Conservation (phyloP, 2,329 filamentous ascomycete species). For the Phoma herbarum region DNA sequence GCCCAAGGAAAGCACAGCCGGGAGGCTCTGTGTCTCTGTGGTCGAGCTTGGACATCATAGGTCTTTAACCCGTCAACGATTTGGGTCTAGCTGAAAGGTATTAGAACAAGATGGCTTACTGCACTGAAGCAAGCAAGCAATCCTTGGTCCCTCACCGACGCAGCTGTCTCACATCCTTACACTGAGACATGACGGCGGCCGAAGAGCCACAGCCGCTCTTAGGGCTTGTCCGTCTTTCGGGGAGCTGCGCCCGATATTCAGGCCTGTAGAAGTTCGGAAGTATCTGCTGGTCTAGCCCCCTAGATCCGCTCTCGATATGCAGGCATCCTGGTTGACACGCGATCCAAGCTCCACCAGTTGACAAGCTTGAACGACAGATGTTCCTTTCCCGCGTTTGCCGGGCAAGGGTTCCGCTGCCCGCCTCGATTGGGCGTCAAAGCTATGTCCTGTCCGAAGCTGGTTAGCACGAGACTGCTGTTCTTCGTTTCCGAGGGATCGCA, state of each 20-base stretch:
- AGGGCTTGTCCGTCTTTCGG: constrained; percentile 38
- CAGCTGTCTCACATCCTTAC: constrained; percentile 39
- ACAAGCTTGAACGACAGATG: constrained; percentile 29
- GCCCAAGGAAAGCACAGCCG: constrained; percentile 22
- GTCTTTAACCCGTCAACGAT: constrained; percentile 28
- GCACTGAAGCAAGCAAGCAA: constrained; percentile 36
- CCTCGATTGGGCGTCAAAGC: constrained; percentile 19
- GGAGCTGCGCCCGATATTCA: constrained; percentile 41
- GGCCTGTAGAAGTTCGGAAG: constrained; percentile 38
- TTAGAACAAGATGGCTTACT: constrained; percentile 44
- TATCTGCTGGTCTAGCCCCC: constrained; percentile 37
- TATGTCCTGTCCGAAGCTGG: constrained; percentile 1
- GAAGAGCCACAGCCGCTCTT: constrained; percentile 36
- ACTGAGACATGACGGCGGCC: constrained; percentile 31
- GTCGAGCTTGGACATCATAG: constrained; percentile 33
- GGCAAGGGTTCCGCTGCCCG: constrained; percentile 24
- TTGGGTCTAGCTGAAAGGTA: constrained; percentile 31
- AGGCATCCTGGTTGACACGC: constrained; percentile 42
- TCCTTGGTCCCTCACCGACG: constrained; percentile 43
- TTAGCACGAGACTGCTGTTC: constrained; percentile 9
- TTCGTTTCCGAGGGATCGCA: not conserved
- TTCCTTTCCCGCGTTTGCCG: constrained; percentile 41
- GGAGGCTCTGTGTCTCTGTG: constrained; percentile 41
- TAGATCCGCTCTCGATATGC: constrained; percentile 32
- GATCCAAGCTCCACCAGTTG: constrained; percentile 36